phyloP scores from a whole-genome alignment of 2,329 filamentous ascomycete genomes.

The Fusarium praegraminearum region DNA sequence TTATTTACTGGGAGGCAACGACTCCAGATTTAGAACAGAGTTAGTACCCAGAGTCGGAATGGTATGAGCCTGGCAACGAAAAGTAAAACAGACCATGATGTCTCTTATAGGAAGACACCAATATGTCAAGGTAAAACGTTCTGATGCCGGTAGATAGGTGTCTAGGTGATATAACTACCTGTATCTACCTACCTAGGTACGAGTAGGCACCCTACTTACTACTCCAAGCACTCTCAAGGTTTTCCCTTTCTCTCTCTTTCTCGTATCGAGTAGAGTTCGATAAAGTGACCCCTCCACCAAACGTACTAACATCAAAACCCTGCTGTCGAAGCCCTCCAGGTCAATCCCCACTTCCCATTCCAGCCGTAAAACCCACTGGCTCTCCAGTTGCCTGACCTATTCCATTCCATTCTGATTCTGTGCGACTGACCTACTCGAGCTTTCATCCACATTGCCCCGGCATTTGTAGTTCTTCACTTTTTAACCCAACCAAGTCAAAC shows the following conservation, averaged over 20 bases:
- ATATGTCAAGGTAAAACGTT: not conserved
- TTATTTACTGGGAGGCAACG: not conserved
- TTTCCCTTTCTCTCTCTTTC: not conserved
- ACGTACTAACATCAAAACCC: constrained; percentile 34
- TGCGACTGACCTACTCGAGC: constrained; percentile 43
- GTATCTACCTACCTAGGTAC: not conserved
- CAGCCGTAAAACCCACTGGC: constrained; percentile 42
- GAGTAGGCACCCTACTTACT: too few relatives aligned
- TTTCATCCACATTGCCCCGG: constrained; percentile 41
- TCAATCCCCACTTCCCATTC: constrained; percentile 43
- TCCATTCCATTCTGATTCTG: constrained; percentile 33
- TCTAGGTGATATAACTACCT: too few relatives aligned
- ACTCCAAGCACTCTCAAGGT: not conserved
- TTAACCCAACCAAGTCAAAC: constrained; percentile 35
- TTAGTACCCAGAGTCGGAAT: not conserved
- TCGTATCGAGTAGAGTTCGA: not conserved
- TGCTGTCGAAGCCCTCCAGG: constrained; percentile 44
- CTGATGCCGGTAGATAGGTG: not conserved
- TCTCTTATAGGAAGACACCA: not conserved
- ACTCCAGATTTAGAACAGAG: not conserved
- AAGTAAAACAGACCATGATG: not conserved
- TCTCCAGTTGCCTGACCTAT: constrained; percentile 18
- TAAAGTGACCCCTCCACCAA: constrained; percentile 16
- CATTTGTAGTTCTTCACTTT: constrained; percentile 41
- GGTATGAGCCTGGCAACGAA: constrained; percentile 21